These are phyloP conservation scores for Cyberlindnera lachancei DNA, from an alignment of 805 yeast genomes.

Conservation along the genomic window DNA sequence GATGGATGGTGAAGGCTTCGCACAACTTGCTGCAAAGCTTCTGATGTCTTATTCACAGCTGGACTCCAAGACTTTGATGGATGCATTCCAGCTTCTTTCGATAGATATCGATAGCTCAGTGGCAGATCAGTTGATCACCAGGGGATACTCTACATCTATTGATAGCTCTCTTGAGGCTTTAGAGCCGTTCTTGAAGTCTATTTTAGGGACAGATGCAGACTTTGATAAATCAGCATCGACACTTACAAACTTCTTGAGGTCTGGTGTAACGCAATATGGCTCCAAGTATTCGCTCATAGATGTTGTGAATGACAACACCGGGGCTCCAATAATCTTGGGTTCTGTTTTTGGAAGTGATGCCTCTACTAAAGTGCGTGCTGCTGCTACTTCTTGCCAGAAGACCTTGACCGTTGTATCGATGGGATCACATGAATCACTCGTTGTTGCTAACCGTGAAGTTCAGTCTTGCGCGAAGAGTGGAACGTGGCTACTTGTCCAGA, in stretches of 20 bases:
- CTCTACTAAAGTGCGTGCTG: conserved; percentile 39
- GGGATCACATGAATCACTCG: conserved; percentile 66
- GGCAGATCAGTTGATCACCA: neutral
- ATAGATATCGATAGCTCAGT: conserved; percentile 1
- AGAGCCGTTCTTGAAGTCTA: conserved; percentile 3
- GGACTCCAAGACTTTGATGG: neutral
- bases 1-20: conserved; percentile 12
- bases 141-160: neutral
- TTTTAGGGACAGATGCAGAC: neutral
- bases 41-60: conserved; percentile 2
- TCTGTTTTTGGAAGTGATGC: conserved; percentile 65
- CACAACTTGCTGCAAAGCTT: conserved; percentile 7
- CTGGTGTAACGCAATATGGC: conserved; percentile 24
- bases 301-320: conserved; percentile 16
- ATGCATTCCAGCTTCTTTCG: conserved; percentile 9
- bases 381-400: conserved; percentile 28
- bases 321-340: conserved; percentile 42
- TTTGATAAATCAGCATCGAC: conserved; percentile 12
- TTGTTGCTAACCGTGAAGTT: conserved; percentile 49
- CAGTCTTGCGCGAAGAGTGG: conserved; percentile 39
- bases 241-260: conserved; percentile 21
- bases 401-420: conserved; percentile 46
- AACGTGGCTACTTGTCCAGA: conserved; percentile 72
- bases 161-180: conserved; percentile 4
- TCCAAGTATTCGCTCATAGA: conserved; percentile 28